Base-by-base conservation (phyloP, 768 basidiomycete species). In the Suillus cothurnatus region DNA sequence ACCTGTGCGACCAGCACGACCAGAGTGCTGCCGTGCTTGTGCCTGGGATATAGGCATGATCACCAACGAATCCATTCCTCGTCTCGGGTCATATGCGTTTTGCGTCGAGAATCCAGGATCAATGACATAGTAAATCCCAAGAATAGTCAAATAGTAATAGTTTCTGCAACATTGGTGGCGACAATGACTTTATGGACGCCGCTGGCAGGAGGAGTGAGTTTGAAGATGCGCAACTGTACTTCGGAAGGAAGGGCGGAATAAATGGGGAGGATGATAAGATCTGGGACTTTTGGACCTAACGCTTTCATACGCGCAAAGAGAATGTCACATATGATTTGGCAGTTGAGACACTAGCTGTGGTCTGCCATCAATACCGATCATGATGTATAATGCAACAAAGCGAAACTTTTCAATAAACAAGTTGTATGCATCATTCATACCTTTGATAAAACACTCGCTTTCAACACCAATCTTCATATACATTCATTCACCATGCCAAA, bases 11-110 rank as follows among this genome's bases (percentile, higher is more conserved):
- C 97, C 97, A 14, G 97, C 97, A 73, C 97, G 95, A 41, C 97
- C 97, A 1, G 95, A 84, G 43, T 97, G 88, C 73, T 99, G 97
- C 23, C 95, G 88, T 6, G 97, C 97, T 74, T 99, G 97, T 21
- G 97, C 95, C 80, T 99, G 97, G 21, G 97, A 99, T 71, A 99
- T 99, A 53, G 97, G 97, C 86, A 96, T 98, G 38, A 99, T 97
- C 61, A 98, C 92, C 62, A 99, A 85, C 15, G 96, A 98, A 80
- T 99, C 97, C 97, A 99, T 99, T 69, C 96, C 97, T 67, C 99
- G 81, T 61, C 94, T 86, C 23, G 97, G 95, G 74, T 99, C 97
- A 74, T 97, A 99, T 1, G 96, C 97, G 73, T 98, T 99, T 78
- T 99, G 97, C 77, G 99, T 99, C 41, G 95, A 91, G 80, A 99